These are phyloP conservation scores for Phialophora expanda DNA, from an alignment of 2,329 filamentous ascomycete species.

Conservation along the genomic window DNA sequence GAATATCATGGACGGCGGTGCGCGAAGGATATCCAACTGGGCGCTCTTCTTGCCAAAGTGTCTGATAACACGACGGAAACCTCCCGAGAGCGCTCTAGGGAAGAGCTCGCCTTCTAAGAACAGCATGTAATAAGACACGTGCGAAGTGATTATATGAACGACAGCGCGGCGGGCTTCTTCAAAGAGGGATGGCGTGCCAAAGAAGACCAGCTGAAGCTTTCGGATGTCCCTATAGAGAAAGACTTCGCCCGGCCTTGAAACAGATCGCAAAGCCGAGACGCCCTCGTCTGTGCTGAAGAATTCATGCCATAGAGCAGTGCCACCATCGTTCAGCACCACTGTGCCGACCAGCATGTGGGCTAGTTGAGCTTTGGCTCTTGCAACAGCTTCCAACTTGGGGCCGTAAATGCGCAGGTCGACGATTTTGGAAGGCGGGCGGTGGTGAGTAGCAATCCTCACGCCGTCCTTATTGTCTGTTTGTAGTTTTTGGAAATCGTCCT, in stretches of 20 bases:
- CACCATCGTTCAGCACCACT: slow-evolving; percentile 17
- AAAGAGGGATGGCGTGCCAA: slow-evolving; percentile 11
- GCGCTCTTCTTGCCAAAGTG: slow-evolving; percentile 19
- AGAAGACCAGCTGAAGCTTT: slow-evolving; percentile 14
- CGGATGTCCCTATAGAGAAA: slow-evolving; percentile 25
- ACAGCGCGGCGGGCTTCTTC: slow-evolving; percentile 13
- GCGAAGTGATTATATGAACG: not conserved
- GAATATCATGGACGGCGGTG: slow-evolving; percentile 2
- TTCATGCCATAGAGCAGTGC: slow-evolving; percentile 25
- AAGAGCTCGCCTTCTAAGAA: slow-evolving; percentile 16
- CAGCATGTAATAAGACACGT: slow-evolving; percentile 6
- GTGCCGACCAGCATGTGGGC: slow-evolving; percentile 15
- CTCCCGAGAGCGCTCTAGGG: slow-evolving; percentile 8
- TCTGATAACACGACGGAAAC: slow-evolving; percentile 12
- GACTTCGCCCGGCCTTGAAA: slow-evolving; percentile 4
- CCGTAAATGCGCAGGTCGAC: slow-evolving; percentile 19
- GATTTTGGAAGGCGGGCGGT: not conserved
- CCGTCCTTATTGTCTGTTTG: slow-evolving; percentile 11
- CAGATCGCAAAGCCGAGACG: slow-evolving; percentile 8
- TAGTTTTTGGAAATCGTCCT: slow-evolving; percentile 10
- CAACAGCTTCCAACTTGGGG: slow-evolving; percentile 9
- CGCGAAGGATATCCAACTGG: not conserved
- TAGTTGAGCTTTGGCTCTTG: slow-evolving; percentile 14
- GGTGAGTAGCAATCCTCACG: slow-evolving; percentile 7
- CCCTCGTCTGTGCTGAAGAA: slow-evolving; percentile 19